Conservation (phyloP, 2,329 filamentous ascomycete species). For the Fusarium sp. region DNA sequence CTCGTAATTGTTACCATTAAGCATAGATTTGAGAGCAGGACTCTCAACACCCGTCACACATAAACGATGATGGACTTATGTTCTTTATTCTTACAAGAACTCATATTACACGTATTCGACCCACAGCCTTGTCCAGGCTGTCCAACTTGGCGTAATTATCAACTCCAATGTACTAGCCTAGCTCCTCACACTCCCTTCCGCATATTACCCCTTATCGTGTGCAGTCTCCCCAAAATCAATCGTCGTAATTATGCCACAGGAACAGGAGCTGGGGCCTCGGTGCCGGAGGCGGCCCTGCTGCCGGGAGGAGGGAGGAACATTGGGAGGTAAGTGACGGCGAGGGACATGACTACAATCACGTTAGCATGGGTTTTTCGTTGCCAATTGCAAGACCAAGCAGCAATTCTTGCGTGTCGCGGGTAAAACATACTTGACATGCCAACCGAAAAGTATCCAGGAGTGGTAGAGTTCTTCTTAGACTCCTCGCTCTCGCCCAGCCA, state of each 20-base stretch:
- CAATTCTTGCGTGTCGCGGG: not conserved
- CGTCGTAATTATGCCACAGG: conserved; percentile 22
- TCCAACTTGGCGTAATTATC: conserved; percentile 3
- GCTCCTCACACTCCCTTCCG: not conserved
- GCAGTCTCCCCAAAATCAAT: not conserved
- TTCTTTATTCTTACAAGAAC: conserved; percentile 10
- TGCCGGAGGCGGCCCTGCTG: conserved; percentile 45
- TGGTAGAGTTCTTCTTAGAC: conserved; percentile 70
- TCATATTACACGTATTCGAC: conserved; percentile 5
- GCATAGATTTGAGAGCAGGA: not conserved
- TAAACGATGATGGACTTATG: not conserved
- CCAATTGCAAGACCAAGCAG: not conserved
- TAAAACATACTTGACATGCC: conserved; percentile 77
- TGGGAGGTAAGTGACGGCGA: conserved; percentile 63
- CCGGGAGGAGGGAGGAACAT: conserved; percentile 59
- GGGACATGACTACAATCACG: conserved; percentile 64
- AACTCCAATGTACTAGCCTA: conserved; percentile 9
- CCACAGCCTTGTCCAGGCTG: not conserved
- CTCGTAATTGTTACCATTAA: not conserved
- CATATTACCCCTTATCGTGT: conserved; percentile 4
- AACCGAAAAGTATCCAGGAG: conserved; percentile 77
- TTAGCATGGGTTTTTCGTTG: conserved; percentile 10
- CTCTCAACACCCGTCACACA: not conserved
- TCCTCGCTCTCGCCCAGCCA: conserved; percentile 82
- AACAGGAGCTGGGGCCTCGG: conserved; percentile 43